These are phyloP conservation scores for Rutstroemia sp. DNA, from an alignment of 2,329 filamentous ascomycete genomes.

Conservation along the genomic window DNA sequence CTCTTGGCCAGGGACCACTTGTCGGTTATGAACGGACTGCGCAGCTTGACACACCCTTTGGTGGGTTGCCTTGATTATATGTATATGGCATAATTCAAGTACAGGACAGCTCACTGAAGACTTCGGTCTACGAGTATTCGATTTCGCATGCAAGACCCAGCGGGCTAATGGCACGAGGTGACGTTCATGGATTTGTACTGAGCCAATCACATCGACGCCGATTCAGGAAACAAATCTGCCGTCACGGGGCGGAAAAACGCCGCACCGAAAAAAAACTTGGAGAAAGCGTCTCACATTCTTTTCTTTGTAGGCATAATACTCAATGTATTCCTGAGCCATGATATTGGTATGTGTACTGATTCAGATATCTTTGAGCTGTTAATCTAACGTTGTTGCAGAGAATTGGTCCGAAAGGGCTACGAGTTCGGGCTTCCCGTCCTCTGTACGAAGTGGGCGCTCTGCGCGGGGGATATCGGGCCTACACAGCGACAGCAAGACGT, in stretches of 20 bases:
- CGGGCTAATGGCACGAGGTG: too few relatives aligned
- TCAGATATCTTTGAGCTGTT: neutral
- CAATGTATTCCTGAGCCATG: slow-evolving; percentile 10
- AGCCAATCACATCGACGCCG: slow-evolving; percentile 5
- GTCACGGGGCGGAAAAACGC: neutral
- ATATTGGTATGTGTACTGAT: neutral
- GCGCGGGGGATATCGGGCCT: slow-evolving; percentile 19
- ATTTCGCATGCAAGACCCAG: too few relatives aligned
- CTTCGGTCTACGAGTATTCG: too few relatives aligned
- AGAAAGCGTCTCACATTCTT: neutral
- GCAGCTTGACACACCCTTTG: too few relatives aligned
- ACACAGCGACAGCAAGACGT: slow-evolving; percentile 25
- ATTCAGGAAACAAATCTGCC: neutral
- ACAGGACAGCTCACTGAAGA: too few relatives aligned
- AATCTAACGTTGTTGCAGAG: neutral
- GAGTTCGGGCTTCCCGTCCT: slow-evolving; percentile 22
- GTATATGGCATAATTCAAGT: too few relatives aligned
- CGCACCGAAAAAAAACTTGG: neutral
- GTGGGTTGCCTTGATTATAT: too few relatives aligned
- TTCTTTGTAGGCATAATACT: neutral
- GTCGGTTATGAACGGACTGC: too few relatives aligned
- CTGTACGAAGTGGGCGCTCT: slow-evolving; percentile 19
- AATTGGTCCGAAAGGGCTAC: slow-evolving; percentile 25
- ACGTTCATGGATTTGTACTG: neutral
- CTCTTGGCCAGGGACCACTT: too few relatives aligned